Evolutionary conservation across 805 yeast genomes (phyloP), one percentile per base, ranked within the genome.

Genomic region (Hanseniaspora pseudoguilliermondii): DNA sequence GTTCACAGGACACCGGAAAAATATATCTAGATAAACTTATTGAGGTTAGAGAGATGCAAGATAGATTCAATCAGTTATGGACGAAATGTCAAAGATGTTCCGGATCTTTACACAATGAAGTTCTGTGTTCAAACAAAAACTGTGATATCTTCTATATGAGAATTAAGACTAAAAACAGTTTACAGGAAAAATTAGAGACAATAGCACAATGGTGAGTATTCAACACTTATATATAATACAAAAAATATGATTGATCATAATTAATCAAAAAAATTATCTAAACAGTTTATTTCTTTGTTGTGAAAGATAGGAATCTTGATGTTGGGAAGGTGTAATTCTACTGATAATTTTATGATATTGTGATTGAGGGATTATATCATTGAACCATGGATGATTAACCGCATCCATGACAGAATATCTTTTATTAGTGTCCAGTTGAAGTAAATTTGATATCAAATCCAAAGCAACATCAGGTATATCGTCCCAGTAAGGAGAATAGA

Each of bases 71-170:
- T 2, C 75, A 95, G 60, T 71, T 93, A 59, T 93, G 99, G 99
- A 91, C 97, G 0, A 95, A 93, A 66, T 95, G 99, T 67, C 99
- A 93, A 71, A 74, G 97, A 58, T 93, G 98, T 69, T 97, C 95
- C 63, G 97, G 97, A 0, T 86, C 93, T 27, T 72, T 95, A 55
- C 97, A 93, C 64, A 96, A 89, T 69, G 97, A 93, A 62, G 97
- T 93, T 3, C 73, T 91, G 25, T 93, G 99, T 68, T 83, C 96
- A 0, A 88, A 91, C 61, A 89, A 90, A 61, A 97, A 93, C 69
- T 93, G 99, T 71, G 96, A 97, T 1, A 93, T 93, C 39, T 93
- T 93, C 65, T 93, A 93, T 68, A 93, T 93, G 98, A 77, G 99
- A 65, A 90, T 71, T 43, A 73, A 73, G 58, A 73, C 72, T 18